Evolutionary conservation across 179 eudicot genomes (phyloP), one percentile per base, ranked within the genome.

Genomic region (Heliamphora pulchella): DNA sequence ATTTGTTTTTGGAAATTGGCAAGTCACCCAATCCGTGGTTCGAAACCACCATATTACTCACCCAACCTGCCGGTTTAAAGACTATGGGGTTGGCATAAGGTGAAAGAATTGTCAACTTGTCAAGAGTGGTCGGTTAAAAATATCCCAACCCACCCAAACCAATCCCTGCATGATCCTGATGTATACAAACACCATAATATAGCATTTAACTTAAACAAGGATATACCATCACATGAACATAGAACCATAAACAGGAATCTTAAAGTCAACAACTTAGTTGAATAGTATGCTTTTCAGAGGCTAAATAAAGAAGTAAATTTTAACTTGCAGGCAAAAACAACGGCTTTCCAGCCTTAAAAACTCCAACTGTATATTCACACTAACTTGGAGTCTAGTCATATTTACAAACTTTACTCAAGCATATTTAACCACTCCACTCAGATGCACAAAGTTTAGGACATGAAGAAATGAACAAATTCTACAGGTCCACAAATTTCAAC

Each of bases 371-470:
- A 31, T 31, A 31, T 31, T 31, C 31, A 31, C 31, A 31, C 8
- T 41, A 69, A 69, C 74, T 71, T 48, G 53, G 73, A 17, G 22
- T 1, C 9, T 17, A 10, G 0, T 50, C 65, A 48, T 39, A 39
- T 78, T 64, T 15, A 5, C 48, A n/a, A 75, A 75, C 78, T 58
- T 75, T 4, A 62, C 15, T n/a, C 54, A 59, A 59, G 5, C 53
- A 41, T 31, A 31, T 31, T 31, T 31, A 31, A 31, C 31, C 31
- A 31, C 31, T 31, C 31, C 31, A 31, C 31, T 31, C 31, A 31
- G 31, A 31, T 31, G 31, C 31, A 15, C 51, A 47, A 0, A 63
- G 20, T 47, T 62, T 61, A 48, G 22, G n/a, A 11, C 2, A 65
- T 2, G 50, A 15, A 14, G 3, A 51, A 48, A 48, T 0, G 51